Percentiles rank a stretch among this genome's conserved stretches.
phyloP scores from a whole-genome alignment of 345 rosid species.

The Hibiscus tridactylites region DNA sequence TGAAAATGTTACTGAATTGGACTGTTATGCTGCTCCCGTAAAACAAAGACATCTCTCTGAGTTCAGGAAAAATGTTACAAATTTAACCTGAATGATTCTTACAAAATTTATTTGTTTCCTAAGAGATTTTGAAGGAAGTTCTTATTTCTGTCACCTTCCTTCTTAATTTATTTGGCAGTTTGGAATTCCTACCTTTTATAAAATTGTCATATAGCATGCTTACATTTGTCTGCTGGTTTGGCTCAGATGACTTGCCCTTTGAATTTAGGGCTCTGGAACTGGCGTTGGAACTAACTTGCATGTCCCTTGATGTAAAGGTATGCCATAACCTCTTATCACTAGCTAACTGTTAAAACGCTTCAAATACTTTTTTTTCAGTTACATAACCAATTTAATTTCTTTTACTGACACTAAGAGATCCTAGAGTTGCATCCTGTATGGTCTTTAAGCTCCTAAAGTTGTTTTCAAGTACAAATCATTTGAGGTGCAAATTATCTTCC shows the following conservation, averaged over 20 bases:
- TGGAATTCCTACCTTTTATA: not conserved
- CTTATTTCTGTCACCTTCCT: not conserved
- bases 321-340: constrained; percentile 13
- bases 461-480: not conserved
- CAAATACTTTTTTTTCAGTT: not conserved
- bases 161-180: not conserved
- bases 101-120: not conserved
- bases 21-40: not conserved
- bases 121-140: not conserved
- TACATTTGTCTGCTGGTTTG: constrained; percentile 14
- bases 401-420: not conserved
- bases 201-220: constrained; percentile 14
- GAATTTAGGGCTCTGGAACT: constrained; percentile 89
- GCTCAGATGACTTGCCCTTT: constrained; percentile 93
- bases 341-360: not conserved
- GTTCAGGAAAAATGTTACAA: not conserved
- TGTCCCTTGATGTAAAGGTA: constrained; percentile 87
- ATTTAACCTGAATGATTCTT: not conserved
- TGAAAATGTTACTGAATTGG: not conserved
- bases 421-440: not conserved
- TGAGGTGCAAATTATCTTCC: not conserved
- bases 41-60: not conserved
- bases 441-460: not conserved
- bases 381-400: not conserved
- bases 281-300: constrained; percentile 86